Base-by-base conservation (phyloP, 345 rosid species). In the Ceriops decandra region DNA sequence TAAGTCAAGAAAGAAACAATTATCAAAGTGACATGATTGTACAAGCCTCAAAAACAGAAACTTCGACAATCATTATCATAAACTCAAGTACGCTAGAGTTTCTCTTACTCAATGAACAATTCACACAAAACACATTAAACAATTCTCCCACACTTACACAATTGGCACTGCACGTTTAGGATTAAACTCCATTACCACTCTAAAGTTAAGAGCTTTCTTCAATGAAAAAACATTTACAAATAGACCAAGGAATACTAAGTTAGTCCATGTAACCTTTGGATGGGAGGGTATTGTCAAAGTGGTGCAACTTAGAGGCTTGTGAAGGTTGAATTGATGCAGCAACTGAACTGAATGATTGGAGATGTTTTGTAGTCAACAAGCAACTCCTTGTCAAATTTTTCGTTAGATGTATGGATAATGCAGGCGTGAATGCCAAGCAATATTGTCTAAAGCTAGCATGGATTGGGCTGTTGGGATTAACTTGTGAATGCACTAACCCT, bases 271-370 rank as follows among this genome's bases (percentile, higher is more conserved):
- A 52, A 88, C 96, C 96, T 80, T 80, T 76, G 24, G 91, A 81
- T 22, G 98, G 96, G 56, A 62, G 57, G 7, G 68, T 47, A 68
- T 90, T 88, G 54, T 79, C 76, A 57, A 81, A 69, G 27, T 68
- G 75, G 26, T 76, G 74, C 63, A 74, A 63, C 52, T 75, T 63
- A 5, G 91, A 82, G 57, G 74, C 71, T 67, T 88, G 85, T 57
- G 79, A 56, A 3, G 87, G 80, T 61, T 86, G 82, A 71, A 81
- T 67, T 38, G 95, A 85, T 70, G 86, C 83, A 72, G 82, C 46
- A 66, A 82, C 77, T 5, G 86, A 74, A 75, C 52, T 78, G 60
- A 83, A 77, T 22, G 83, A 75, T 70, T 53, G 79, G 31, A 81
- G 69, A 71, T 74, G 79, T 62, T 75, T 81, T 72, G 68, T 72